Conservation (phyloP, 202 grass and related monocot species). For the Saccharum hybrid region DNA sequence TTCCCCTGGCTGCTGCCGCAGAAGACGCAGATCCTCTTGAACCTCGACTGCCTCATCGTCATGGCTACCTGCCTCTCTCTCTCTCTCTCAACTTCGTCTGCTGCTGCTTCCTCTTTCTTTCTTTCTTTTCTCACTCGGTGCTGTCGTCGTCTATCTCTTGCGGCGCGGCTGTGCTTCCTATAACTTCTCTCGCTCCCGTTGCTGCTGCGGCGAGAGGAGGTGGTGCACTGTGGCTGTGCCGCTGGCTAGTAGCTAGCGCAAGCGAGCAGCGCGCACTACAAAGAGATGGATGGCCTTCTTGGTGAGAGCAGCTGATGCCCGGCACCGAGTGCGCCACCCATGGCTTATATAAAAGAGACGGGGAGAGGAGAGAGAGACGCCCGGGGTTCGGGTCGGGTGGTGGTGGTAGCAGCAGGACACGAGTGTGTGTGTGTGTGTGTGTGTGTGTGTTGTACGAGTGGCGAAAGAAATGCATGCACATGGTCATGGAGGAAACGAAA, state of each 20-base stretch:
- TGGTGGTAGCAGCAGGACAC: background rate
- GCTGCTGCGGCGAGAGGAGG: background rate
- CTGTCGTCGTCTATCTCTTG: background rate
- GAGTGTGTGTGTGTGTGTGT: background rate
- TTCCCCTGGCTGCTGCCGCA: conserved; percentile 94
- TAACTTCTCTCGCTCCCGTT: background rate
- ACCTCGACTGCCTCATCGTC: conserved; percentile 68
- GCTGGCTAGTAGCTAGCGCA: conserved; percentile 33
- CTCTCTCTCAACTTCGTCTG: background rate
- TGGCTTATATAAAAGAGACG: conserved; percentile 52
- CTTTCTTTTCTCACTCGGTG: background rate
- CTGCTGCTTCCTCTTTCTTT: background rate
- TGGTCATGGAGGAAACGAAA: conserved; percentile 38
- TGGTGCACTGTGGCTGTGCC: background rate
- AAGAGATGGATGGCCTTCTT: background rate
- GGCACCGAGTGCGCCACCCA: conserved; percentile 57
- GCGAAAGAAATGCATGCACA: background rate
- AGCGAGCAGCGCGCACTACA: conserved; percentile 33
- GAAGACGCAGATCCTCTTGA: conserved; percentile 95
- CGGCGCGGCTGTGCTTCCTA: background rate
- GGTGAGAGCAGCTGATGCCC: background rate
- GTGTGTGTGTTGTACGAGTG: background rate
- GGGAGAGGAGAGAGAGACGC: background rate
- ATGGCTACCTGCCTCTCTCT: background rate
- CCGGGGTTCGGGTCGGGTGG: background rate